Evolutionary conservation across 495 filamentous ascomycete species (phyloP), one percentile per base, ranked within the genome.

Genomic region (Neurospora sp.): DNA sequence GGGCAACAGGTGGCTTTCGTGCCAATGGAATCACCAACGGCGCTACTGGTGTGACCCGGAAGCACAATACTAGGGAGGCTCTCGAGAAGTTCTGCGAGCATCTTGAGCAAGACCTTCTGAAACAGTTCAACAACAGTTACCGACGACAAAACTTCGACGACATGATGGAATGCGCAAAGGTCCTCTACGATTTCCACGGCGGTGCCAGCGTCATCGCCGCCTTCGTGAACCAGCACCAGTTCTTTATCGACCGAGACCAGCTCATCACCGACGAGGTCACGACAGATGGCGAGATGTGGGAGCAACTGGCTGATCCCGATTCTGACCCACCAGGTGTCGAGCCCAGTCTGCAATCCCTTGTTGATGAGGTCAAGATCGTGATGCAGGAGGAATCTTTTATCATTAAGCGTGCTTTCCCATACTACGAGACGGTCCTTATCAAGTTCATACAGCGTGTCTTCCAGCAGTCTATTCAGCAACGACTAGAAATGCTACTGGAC

Each of bases 201-300:
- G 96, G 96, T 40, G 89, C 92, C 69, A 97, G 93, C 82, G 96
- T 97, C 69, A 94, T 98, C 78, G 94, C 92, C 38, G 86, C 94
- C 69, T 99, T 97, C 79, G 95, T 99, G 76, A 99, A 99, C 81
- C 96, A 99, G 82, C 96, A 98, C 83, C 92, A 97, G 78, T 98
- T 98, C 83, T 99, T 99, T 83, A 98, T 99, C 77, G 94, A 98
- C 76, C 86, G 93, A 19, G 93, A 91, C 78, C 92, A 96, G 77
- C 84, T 97, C 74, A 91, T 97, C 21, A 94, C 93, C 0, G 96
- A 98, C 75, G 95, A 99, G 79, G 90, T 98, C 21, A 91, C 84
- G 5, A 84, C 89, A 5, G 94, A 97, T 78, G 88, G 88, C 31
- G 94, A 97, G 76, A 90, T 88, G 21, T 93, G 94, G 93, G 94